Evolutionary conservation across 306 rosid species (phyloP), one percentile per base, ranked within the genome.

Genomic region (Vigna reflexopilosa): DNA sequence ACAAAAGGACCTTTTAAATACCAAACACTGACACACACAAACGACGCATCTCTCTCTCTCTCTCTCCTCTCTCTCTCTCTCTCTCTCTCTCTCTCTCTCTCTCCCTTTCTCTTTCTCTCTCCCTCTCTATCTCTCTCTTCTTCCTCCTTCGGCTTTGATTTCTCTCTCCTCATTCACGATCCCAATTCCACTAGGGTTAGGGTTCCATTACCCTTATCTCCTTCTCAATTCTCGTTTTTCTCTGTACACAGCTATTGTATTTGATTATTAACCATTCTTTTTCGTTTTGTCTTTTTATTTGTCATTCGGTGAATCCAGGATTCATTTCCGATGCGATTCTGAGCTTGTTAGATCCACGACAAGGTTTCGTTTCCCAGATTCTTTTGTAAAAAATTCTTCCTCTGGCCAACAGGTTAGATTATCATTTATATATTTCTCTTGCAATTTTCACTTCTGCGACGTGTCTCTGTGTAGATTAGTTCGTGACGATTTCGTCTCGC

Each of bases 131-230:
- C 85, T 51, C 58, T 72, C 22, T 52, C 38, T 2, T 9, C 47
- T 36, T 36, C 42, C 10, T 42, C 47, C 47, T 57, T 67, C 58
- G 84, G 76, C 61, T 83, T 73, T 17, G 80, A 76, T 80, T 69
- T 75, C 93, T 86, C 87, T 85, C 89, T 82, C 89, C 13, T 16
- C 56, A 79, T 84, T 78, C 12, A 67, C 73, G 85, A 84, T 91
- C 89, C 88, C 76, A 85, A 89, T 73, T 82, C 82, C 12, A 22
- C 75, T 65, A 77, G 85, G 93, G 92, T 88, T 89, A 86, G 93
- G 96, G 88, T 88, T 90, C 70, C 82, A 0, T 78, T 48, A 20
- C 80, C 48, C 67, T 62, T 32, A 6, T 64, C 69, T 58, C 69
- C n/a, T 83, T 66, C 32, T 19, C 47, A 26, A 50, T 57, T 74